Evolutionary conservation across 768 basidiomycete genomes (phyloP).

Genomic region (Rhodotorula kratochvilovae): DNA sequence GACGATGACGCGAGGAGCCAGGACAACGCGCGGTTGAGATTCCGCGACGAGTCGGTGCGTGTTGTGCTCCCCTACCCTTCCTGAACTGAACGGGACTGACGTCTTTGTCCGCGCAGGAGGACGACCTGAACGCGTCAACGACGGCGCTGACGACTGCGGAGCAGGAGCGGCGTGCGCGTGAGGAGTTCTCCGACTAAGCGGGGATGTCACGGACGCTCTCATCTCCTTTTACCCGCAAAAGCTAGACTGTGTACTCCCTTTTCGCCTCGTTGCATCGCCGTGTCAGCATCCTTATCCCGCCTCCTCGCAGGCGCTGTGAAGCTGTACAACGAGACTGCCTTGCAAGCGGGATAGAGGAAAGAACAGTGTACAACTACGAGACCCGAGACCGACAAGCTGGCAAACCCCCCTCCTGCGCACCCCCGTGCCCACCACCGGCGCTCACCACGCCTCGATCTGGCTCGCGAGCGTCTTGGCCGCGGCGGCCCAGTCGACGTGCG

Average conservation of each 20-base stretch:
- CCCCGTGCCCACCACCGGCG: no score
- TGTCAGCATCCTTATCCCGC: no score
- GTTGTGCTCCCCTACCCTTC: not conserved
- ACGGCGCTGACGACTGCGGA: slow-evolving; percentile 1
- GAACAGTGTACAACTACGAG: not conserved
- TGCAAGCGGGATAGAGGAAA: not conserved
- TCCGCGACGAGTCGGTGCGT: slow-evolving; percentile 3
- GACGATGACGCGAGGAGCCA: not conserved
- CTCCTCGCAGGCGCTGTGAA: not conserved
- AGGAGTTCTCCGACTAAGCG: slow-evolving; percentile 27
- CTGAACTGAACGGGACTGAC: not conserved
- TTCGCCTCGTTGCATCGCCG: not conserved
- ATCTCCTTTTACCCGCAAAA: not conserved
- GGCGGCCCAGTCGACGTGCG: slow-evolving; percentile 22
- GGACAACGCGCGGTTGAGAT: not conserved
- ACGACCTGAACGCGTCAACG: not conserved
- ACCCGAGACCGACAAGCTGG: not conserved
- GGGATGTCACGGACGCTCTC: no score
- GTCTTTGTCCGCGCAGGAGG: not conserved
- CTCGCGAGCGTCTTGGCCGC: slow-evolving; percentile 25
- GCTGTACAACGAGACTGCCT: not conserved
- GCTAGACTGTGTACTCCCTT: not conserved
- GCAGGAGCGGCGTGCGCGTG: slow-evolving; percentile 17
- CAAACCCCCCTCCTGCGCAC: not conserved
- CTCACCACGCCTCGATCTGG: slow-evolving; percentile 25